Evolutionary conservation across 2,329 filamentous ascomycete species (phyloP).

Genomic region (Lasiodiplodia sp.): DNA sequence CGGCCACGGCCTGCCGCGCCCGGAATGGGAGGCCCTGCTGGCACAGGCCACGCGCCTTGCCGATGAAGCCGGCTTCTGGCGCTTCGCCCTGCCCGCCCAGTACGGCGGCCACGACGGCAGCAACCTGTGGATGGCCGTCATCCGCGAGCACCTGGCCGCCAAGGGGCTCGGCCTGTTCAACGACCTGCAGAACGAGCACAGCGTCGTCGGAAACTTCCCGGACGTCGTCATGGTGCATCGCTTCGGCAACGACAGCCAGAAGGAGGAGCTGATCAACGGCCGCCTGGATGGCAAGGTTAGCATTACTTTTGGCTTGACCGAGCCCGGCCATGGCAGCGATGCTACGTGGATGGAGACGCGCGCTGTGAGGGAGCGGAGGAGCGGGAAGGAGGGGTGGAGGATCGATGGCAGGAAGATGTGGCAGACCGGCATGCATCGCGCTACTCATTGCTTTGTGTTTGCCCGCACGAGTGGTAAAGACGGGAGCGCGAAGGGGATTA

Average conservation of each 20-base stretch:
- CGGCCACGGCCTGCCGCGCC: constrained; percentile 61
- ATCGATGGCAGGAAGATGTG: constrained; percentile 69
- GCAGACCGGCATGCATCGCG: constrained; percentile 69
- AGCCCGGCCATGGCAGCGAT: constrained; percentile 68
- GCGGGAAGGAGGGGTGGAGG: constrained; percentile 58
- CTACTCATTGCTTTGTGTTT: constrained; percentile 69
- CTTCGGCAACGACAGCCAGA: constrained; percentile 65
- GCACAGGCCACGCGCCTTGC: constrained; percentile 58
- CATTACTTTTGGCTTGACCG: constrained; percentile 68
- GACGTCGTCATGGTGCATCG: constrained; percentile 68
- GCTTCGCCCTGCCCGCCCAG: constrained; percentile 63
- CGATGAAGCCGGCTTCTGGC: constrained; percentile 67
- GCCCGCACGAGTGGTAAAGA: constrained; percentile 63
- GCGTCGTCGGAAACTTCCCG: constrained; percentile 68
- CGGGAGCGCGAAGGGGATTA: constrained; percentile 64
- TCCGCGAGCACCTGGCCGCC: constrained; percentile 65
- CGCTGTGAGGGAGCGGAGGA: constrained; percentile 52
- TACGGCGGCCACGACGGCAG: constrained; percentile 63
- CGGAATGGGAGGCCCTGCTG: constrained; percentile 67
- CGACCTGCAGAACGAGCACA: constrained; percentile 70
- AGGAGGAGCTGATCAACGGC: constrained; percentile 60
- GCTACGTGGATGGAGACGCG: constrained; percentile 68
- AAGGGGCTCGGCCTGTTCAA: constrained; percentile 69
- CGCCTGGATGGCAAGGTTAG: constrained; percentile 62
- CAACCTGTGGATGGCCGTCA: constrained; percentile 70